Percentiles rank a stretch among this genome's conserved stretches.
Conservation (phyloP, 176 grass and related monocot species). For the Saccharum officinarum region DNA sequence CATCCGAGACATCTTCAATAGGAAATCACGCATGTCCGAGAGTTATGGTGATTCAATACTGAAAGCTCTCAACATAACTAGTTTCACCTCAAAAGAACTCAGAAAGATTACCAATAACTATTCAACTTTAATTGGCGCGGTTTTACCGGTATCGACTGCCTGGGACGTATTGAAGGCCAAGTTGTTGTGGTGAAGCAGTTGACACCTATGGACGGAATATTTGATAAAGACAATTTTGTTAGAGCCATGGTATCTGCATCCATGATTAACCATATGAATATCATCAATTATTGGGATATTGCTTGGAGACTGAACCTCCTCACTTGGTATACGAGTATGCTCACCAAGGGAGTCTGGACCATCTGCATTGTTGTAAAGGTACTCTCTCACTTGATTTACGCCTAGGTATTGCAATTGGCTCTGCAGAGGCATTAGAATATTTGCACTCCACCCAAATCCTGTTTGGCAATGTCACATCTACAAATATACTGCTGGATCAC, state of each 20-base stretch:
- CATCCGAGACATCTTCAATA: not conserved
- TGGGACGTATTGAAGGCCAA: too few species aligned
- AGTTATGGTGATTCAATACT: not conserved
- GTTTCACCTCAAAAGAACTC: not conserved
- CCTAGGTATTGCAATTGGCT: not conserved
- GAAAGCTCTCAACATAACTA: not conserved
- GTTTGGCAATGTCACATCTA: not conserved
- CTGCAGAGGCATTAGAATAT: not conserved
- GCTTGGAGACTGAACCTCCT: not conserved
- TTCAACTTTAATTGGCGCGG: not conserved
- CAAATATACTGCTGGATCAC: not conserved
- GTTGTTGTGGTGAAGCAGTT: too few species aligned
- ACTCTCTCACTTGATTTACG: not conserved
- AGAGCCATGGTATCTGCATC: not conserved
- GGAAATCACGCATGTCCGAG: not conserved
- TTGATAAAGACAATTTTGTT: not conserved
- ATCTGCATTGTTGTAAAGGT: not conserved
- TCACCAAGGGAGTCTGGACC: not conserved
- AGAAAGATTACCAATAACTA: not conserved
- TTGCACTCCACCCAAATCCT: not conserved
- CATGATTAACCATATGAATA: not conserved
- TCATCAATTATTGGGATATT: not conserved
- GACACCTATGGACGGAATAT: too few species aligned
- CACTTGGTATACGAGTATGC: not conserved
- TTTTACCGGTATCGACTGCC: rapidly evolving